Evolutionary conservation across 192 early-diverging fungal species (phyloP), one percentile per base, ranked within the genome.

Genomic region (Gamsiella multidivaricata): DNA sequence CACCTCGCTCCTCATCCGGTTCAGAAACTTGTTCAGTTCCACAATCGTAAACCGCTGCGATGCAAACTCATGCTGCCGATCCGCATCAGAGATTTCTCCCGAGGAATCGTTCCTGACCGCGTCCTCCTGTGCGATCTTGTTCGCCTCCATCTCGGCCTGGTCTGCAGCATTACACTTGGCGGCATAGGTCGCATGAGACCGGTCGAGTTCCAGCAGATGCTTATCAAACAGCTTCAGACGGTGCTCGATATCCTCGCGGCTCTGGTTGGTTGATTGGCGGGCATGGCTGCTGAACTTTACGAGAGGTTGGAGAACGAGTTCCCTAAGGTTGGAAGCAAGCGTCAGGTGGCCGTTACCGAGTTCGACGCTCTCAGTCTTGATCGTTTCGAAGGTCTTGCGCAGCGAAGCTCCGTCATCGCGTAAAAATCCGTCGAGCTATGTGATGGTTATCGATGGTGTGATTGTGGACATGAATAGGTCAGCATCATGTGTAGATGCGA

Each of bases 121-220:
- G 36, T 70, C 56, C 39, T 60, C 61, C 37, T 65, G 52, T 33
- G 78, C 57, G 56, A 75, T 71, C 47, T 60, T 67, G 56, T 65
- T 66, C 32, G 85, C 84, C 28, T 70, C 70, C 46, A 87, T 70
- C 49, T 93, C 89, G 8, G 89, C 87, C 41, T 80, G 80, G 47
- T 91, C 90, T 2, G 92, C 90, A 22, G 91, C 83, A 15, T 85
- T 85, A 59, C 92, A 88, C 49, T 80, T 79, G 7, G 71, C 25
- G 18, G 76, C 61, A 68, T 88, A 88, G 60, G 60, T 53, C 2
- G 41, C 57, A 34, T 82, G 72, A 10, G 80, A 62, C 18, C 80
- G 70, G 37, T 88, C 84, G 15, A 85, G 72, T 5, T 88, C 87
- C 14, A 78, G 67, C 0, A 79, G 53, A 11, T 83, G 65, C 9